Evolutionary conservation across 2,329 filamentous ascomycete genomes (phyloP), one percentile per base, ranked within the genome.

Genomic region (Arthrobotrys pseudoclavata): DNA sequence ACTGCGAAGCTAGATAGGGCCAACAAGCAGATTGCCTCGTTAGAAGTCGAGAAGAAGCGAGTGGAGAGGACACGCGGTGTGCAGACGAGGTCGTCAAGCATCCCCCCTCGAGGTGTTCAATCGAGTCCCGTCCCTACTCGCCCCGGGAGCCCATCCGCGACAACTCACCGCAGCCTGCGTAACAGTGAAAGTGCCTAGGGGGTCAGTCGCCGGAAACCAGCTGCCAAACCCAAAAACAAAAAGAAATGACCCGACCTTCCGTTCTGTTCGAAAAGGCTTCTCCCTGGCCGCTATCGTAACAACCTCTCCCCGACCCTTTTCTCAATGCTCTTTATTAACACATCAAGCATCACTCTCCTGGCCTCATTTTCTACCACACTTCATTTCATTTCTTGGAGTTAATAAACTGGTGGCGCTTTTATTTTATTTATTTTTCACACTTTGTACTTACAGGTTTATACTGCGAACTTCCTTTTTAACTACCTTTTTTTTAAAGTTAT

Each of bases 81-180:
- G 1, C 61, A 61, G 18, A 77, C 74, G 29, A 53, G 74, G 24
- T 20, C 67, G 12, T 71, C 66, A 20, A 77, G 74, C 37, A 77
- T 71, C 42, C 74, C 74, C 3, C 74, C 74, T 22, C 34, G 67
- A 24, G 66, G 24, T 9, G 52, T 42, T n/a, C 74, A 77, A 29
- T 77, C 74, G 10, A 77, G 74, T 31, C 74, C 74, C 3, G 74
- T 63, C 31, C 74, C 74, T 9, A 77, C 74, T 48, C 74, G 74
- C 10, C 62, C 74, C 10, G 61, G 40, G 3, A 77, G 74, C 45
- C 74, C 74, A 15, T 52, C 64, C 1, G 31, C 22, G 12, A 48
- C 52, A 3, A 68, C 24, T 48, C 57, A 69, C 29, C 74, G 74
- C 26, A 57, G 34, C 2, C 34, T 60, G 7, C 55, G 55, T 10